Conservation (phyloP, 805 yeast species). For the Zygosaccharomyces kombuchaensis region DNA sequence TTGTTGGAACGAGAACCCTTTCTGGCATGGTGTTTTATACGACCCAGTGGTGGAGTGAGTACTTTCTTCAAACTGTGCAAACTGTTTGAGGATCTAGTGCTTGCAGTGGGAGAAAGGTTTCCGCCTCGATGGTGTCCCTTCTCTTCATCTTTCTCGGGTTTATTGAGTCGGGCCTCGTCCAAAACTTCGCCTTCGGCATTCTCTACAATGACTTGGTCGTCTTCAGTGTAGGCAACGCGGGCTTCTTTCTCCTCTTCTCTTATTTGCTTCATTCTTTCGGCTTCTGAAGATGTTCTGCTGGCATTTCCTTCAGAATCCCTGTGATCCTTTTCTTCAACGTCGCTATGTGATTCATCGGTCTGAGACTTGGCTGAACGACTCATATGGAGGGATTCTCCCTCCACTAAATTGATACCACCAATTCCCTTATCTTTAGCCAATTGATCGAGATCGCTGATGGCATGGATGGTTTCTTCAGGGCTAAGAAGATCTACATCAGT, state of each 20-base stretch:
- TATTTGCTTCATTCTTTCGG: constrained; percentile 22
- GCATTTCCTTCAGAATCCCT: constrained; percentile 9
- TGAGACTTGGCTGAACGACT: not conserved
- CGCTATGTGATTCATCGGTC: constrained; percentile 9
- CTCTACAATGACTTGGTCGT: constrained; percentile 66
- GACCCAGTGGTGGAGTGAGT: constrained; percentile 21
- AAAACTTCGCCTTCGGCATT: constrained; percentile 80
- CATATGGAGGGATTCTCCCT: not conserved
- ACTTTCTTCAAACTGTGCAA: constrained; percentile 29
- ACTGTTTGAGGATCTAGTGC: constrained; percentile 30
- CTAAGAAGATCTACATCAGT: constrained; percentile 9
- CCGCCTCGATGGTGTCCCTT: constrained; percentile 9
- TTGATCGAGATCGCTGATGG: constrained; percentile 12
- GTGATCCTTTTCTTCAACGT: constrained; percentile 5
- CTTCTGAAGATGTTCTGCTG: constrained; percentile 12
- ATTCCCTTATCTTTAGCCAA: constrained; percentile 8
- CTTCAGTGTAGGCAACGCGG: constrained; percentile 60
- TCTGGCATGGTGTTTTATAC: constrained; percentile 20
- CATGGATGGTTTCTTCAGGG: constrained; percentile 12
- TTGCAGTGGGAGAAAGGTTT: constrained; percentile 13
- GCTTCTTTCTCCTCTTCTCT: constrained; percentile 30
- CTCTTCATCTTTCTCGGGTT: constrained; percentile 26
- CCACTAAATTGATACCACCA: constrained; percentile 7
- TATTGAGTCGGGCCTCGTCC: constrained; percentile 45
- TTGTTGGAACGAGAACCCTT: constrained; percentile 19